These are phyloP conservation scores for Akanthomyces dipterigenus DNA, from an alignment of 2,329 filamentous ascomycete species.

Conservation along the genomic window DNA sequence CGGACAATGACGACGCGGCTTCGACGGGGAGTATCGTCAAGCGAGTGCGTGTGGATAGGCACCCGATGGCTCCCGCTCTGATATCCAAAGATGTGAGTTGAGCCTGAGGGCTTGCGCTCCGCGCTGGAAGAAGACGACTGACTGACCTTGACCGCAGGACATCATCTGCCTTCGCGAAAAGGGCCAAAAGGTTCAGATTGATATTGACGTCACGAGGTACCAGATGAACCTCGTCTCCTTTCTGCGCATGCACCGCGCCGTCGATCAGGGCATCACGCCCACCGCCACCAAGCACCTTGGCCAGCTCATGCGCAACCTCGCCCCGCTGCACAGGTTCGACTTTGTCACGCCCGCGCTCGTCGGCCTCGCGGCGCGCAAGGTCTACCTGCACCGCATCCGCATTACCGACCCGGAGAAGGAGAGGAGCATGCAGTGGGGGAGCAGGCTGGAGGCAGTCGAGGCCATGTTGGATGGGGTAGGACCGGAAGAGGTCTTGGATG, in stretches of 20 bases:
- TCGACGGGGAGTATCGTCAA: slow-evolving; percentile 42
- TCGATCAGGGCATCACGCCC: slow-evolving; percentile 71
- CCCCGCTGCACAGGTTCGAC: slow-evolving; percentile 71
- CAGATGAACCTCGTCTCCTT: slow-evolving; percentile 83
- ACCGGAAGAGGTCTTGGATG: slow-evolving; percentile 58
- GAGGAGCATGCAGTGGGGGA: slow-evolving; percentile 90
- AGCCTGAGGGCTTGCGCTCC: too few relatives aligned
- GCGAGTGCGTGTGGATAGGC: slow-evolving; percentile 19
- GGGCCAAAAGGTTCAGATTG: slow-evolving; percentile 53
- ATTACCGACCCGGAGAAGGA: slow-evolving; percentile 66
- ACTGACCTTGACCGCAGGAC: slow-evolving; percentile 28
- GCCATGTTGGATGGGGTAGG: slow-evolving; percentile 56
- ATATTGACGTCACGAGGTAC: slow-evolving; percentile 75
- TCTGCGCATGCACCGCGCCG: slow-evolving; percentile 78
- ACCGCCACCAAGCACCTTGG: slow-evolving; percentile 72
- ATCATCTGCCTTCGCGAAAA: slow-evolving; percentile 55
- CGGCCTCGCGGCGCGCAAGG: slow-evolving; percentile 72
- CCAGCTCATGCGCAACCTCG: slow-evolving; percentile 63
- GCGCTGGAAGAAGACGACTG: too few relatives aligned
- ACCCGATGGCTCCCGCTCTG: slow-evolving; percentile 22
- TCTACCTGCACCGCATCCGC: slow-evolving; percentile 78
- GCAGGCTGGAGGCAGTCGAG: slow-evolving; percentile 62
- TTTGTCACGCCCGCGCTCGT: slow-evolving; percentile 83
- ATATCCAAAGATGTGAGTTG: slow-evolving; percentile 38
- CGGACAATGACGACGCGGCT: slow-evolving; percentile 23